Evolutionary conservation across 163 green algal species (phyloP).

Genomic region (Scenedesmus sp.): DNA sequence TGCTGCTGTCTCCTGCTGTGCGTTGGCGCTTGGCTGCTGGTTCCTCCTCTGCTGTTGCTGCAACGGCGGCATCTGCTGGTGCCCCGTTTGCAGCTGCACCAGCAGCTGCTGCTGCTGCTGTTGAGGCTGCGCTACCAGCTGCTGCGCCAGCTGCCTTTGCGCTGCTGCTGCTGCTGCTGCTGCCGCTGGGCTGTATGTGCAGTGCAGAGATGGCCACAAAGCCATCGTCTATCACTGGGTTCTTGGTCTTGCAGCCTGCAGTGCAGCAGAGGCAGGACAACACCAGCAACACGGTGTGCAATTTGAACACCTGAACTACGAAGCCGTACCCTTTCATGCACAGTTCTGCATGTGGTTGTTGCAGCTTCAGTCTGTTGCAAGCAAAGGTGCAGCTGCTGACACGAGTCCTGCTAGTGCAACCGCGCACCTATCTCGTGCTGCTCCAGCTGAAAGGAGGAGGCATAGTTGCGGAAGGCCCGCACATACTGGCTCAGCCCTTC

Average conservation of each 20-base stretch:
- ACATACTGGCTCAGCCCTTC: background rate
- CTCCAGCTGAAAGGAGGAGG: constrained; percentile 8
- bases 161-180: constrained; percentile 12
- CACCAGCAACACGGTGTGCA: background rate
- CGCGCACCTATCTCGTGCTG: background rate
- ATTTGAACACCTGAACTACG: too few species aligned
- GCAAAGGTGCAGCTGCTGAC: background rate
- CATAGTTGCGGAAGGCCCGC: constrained; percentile 27
- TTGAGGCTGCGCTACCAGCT: background rate
- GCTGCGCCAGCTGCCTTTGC: background rate
- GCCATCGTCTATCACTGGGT: background rate
- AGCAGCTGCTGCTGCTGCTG: constrained; percentile 29
- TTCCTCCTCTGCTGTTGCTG: background rate
- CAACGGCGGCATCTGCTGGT: background rate
- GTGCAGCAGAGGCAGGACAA: background rate
- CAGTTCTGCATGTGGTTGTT: background rate
- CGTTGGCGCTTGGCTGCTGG: constrained; percentile 5
- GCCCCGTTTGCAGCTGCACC: background rate
- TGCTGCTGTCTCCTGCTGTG: constrained; percentile 22
- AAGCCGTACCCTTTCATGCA: too few species aligned
- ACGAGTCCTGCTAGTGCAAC: too few species aligned
- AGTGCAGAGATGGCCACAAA: background rate
- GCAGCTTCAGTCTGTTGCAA: background rate
- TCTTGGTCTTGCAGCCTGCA: background rate
- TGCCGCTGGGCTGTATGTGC: background rate